phyloP scores from a whole-genome alignment of 2,329 filamentous ascomycete species.

The Epichloe hybrida region DNA sequence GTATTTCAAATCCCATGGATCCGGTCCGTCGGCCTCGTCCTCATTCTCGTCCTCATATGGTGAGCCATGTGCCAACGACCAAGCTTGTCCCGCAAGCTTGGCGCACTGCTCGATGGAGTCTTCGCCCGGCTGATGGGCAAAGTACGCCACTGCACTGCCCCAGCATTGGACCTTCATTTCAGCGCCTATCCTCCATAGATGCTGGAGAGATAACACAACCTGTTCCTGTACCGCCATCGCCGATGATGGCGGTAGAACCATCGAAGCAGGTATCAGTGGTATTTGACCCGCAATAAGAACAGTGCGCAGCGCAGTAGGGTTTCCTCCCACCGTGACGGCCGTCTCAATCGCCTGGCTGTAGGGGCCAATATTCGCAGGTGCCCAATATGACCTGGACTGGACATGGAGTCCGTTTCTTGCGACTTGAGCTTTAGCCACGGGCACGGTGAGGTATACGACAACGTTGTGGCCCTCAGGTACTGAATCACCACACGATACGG shows the following conservation, averaged over 20 bases:
- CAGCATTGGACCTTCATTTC: slow-evolving; percentile 63
- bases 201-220: slow-evolving; percentile 65
- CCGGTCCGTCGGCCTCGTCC: slow-evolving; percentile 35
- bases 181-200: slow-evolving; percentile 70
- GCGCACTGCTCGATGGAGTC: slow-evolving; percentile 22
- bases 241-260: slow-evolving; percentile 41
- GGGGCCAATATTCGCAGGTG: slow-evolving; percentile 91
- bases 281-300: slow-evolving; percentile 82
- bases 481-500: slow-evolving; percentile 58
- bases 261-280: slow-evolving; percentile 66
- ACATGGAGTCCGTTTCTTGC: slow-evolving; percentile 62
- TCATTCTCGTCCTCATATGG: slow-evolving; percentile 28
- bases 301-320: slow-evolving; percentile 15
- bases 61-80: slow-evolving; percentile 31
- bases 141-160: slow-evolving; percentile 62
- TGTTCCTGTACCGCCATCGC: slow-evolving; percentile 38
- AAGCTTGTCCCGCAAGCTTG: slow-evolving; percentile 30
- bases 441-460: slow-evolving; percentile 41
- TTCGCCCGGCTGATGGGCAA: slow-evolving; percentile 30
- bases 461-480: slow-evolving; percentile 48
- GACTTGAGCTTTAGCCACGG: slow-evolving; percentile 13
- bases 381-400: slow-evolving; percentile 91
- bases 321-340: slow-evolving; percentile 12
- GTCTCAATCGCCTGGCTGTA: slow-evolving; percentile 78
- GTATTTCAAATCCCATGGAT: slow-evolving; percentile 57